Evolutionary conservation across 208 protist genomes (phyloP).

Genomic region (Trypanosomatidae sp.): DNA sequence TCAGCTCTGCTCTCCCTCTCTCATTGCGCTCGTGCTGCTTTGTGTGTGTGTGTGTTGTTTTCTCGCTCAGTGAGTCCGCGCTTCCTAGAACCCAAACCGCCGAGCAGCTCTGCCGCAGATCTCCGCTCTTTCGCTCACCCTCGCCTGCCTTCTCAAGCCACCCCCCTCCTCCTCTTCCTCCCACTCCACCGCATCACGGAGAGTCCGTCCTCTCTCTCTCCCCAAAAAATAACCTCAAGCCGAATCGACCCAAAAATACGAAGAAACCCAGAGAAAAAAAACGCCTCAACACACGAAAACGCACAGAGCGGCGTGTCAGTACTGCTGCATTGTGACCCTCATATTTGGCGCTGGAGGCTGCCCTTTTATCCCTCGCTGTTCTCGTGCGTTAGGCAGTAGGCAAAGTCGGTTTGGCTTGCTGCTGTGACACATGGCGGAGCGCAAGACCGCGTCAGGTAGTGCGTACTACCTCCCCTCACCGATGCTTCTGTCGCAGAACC

Average conservation of each 20-base stretch:
- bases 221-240: not conserved
- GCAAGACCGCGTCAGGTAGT: constrained; percentile 55
- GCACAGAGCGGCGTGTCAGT: not conserved
- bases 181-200: not conserved
- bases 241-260: constrained; percentile 2
- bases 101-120: not conserved
- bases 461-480: constrained; percentile 85
- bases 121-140: not conserved
- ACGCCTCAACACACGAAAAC: not conserved
- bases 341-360: no score
- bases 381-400: not conserved
- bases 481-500: constrained; percentile 49
- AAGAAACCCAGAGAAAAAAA: not conserved
- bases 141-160: not conserved
- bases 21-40: no score
- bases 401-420: not conserved
- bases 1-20: not conserved
- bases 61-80: not conserved
- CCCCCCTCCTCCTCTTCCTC: not conserved
- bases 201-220: not conserved
- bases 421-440: constrained; percentile 30
- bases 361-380: not conserved
- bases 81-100: not conserved
- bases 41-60: no score
- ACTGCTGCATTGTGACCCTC: no score